phyloP scores from a whole-genome alignment of 495 filamentous ascomycete genomes.

The Talaromyces liani region DNA sequence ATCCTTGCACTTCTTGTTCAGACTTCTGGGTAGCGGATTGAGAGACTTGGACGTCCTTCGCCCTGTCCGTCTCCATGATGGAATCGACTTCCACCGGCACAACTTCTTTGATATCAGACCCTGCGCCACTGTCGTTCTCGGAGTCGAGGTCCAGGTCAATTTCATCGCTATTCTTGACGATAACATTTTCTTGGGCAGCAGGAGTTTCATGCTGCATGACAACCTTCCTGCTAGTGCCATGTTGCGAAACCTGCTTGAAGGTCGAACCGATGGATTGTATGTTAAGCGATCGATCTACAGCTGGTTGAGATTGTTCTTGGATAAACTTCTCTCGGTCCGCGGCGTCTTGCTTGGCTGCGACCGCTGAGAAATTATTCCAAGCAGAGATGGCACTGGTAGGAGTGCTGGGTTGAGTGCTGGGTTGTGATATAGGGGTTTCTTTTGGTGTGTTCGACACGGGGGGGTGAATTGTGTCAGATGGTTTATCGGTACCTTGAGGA shows the following conservation, averaged over 20 bases:
- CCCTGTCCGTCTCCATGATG: not conserved
- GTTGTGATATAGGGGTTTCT: not conserved
- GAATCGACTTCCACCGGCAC: slow-evolving; percentile 16
- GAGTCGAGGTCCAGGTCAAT: slow-evolving; percentile 51
- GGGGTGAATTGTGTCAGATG: not conserved
- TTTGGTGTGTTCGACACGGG: not conserved
- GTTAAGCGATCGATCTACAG: not conserved
- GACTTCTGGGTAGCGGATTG: not conserved
- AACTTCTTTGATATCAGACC: not conserved
- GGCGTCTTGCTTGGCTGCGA: slow-evolving; percentile 22
- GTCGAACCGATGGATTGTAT: slow-evolving; percentile 7
- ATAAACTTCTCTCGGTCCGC: slow-evolving; percentile 14
- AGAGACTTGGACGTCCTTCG: not conserved
- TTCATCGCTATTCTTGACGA: slow-evolving; percentile 39
- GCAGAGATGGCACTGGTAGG: slow-evolving; percentile 9
- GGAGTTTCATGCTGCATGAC: slow-evolving; percentile 10
- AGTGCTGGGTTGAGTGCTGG: not conserved
- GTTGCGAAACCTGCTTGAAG: slow-evolving; percentile 19
- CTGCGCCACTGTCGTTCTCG: slow-evolving; percentile 21
- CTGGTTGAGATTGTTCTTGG: not conserved
- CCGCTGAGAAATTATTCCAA: slow-evolving; percentile 28
- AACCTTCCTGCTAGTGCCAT: slow-evolving; percentile 16
- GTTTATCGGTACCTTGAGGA: not conserved
- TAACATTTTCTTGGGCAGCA: not conserved
- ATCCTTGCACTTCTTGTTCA: not conserved